phyloP scores from a whole-genome alignment of 1,284 basidiomycete species.

The Pseudozyma thailandica region DNA sequence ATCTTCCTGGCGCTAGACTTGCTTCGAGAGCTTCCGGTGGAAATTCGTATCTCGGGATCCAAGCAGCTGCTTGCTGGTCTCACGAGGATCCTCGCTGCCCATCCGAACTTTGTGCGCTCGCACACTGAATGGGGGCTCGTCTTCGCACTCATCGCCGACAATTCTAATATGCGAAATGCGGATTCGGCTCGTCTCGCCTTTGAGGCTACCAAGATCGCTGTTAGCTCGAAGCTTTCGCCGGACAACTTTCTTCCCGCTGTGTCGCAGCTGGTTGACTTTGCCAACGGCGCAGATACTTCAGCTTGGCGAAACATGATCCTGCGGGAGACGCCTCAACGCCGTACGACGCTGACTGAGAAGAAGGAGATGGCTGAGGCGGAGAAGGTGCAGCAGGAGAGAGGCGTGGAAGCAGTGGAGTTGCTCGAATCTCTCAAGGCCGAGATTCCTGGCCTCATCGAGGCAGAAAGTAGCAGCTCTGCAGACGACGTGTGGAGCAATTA shows the following conservation, averaged over 20 bases:
- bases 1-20: slow-evolving; percentile 92
- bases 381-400: slow-evolving; percentile 73
- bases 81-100: slow-evolving; percentile 79
- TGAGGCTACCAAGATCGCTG: slow-evolving; percentile 67
- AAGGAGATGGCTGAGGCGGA: slow-evolving; percentile 65
- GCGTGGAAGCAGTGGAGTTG: slow-evolving; percentile 82
- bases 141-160: slow-evolving; percentile 83
- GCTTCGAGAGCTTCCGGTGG: slow-evolving; percentile 80
- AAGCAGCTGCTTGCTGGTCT: slow-evolving; percentile 91
- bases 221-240: slow-evolving; percentile 70
- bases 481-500: slow-evolving; percentile 81
- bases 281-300: slow-evolving; percentile 67
- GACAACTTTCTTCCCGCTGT: slow-evolving; percentile 87
- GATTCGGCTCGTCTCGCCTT: slow-evolving; percentile 87
- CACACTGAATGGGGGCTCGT: slow-evolving; percentile 92
- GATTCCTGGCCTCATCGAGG: slow-evolving; percentile 52
- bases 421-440: slow-evolving; percentile 69
- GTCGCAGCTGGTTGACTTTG: slow-evolving; percentile 86
- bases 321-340: slow-evolving; percentile 31
- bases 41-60: slow-evolving; percentile 83
- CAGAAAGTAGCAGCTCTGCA: slow-evolving; percentile 22
- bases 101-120: slow-evolving; percentile 71
- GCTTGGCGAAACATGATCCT: slow-evolving; percentile 50
- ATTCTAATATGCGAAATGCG: slow-evolving; percentile 81
- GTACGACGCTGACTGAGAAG: slow-evolving; percentile 64